Conservation (phyloP, 805 yeast genomes). For the Candida silvicultrix region DNA sequence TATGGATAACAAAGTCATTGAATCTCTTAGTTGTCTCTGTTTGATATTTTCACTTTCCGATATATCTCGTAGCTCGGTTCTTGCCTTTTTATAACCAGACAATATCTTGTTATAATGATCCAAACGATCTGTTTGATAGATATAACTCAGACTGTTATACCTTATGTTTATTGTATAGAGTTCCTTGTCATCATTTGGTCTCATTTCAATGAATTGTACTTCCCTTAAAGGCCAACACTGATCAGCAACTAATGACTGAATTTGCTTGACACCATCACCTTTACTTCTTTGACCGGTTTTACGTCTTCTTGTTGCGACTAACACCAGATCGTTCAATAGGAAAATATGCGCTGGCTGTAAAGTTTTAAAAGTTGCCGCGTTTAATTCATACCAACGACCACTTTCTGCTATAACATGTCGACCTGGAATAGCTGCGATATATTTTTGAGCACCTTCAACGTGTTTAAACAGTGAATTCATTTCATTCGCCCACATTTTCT, state of each 20-base stretch:
- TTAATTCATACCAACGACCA: constrained; percentile 81
- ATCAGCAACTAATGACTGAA: constrained; percentile 50
- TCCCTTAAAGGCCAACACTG: constrained; percentile 76
- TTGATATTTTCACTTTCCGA: constrained; percentile 42
- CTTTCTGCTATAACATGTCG: constrained; percentile 76
- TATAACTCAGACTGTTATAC: constrained; percentile 41
- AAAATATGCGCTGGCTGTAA: constrained; percentile 70
- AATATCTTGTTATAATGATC: constrained; percentile 51
- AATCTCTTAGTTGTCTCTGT: constrained; percentile 36
- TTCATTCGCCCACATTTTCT: constrained; percentile 76
- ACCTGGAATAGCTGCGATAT: constrained; percentile 67
- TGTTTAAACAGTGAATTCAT: constrained; percentile 65
- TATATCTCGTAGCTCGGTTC: constrained; percentile 51
- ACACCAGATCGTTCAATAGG: constrained; percentile 67
- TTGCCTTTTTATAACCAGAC: constrained; percentile 53
- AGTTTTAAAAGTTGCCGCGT: constrained; percentile 79
- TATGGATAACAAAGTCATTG: constrained; percentile 35
- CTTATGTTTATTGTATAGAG: constrained; percentile 39
- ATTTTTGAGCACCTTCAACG: constrained; percentile 88
- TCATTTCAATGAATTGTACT: constrained; percentile 28
- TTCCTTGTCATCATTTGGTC: constrained; percentile 12
- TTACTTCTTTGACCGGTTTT: constrained; percentile 8
- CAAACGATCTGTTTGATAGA: constrained; percentile 54
- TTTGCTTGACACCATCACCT: constrained; percentile 19
- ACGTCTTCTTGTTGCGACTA: constrained; percentile 63